Evolutionary conservation across 2,329 filamentous ascomycete species (phyloP).

Genomic region (Alternaria triticimaculans): DNA sequence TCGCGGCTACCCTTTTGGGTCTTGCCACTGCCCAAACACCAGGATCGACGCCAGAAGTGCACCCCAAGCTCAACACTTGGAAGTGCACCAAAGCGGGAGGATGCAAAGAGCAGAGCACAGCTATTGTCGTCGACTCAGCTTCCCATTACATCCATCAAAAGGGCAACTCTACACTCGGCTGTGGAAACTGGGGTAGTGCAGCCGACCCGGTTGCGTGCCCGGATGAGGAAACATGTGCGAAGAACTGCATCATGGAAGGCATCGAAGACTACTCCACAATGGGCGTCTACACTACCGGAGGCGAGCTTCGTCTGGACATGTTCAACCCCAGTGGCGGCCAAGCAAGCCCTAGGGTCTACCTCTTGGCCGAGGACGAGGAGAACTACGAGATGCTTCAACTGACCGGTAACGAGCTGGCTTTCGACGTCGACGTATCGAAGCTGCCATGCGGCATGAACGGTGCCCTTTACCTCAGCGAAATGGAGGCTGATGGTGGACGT

Average conservation of each 20-base stretch:
- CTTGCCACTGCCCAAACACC: slow-evolving; percentile 41
- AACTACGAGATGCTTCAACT: slow-evolving; percentile 71
- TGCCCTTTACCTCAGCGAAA: slow-evolving; percentile 50
- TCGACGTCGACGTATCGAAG: slow-evolving; percentile 68
- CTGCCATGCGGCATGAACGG: slow-evolving; percentile 53
- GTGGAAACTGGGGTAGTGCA: slow-evolving; percentile 39
- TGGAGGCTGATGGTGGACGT: slow-evolving; percentile 47
- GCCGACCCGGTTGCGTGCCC: slow-evolving; percentile 56
- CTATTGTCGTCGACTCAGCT: slow-evolving; percentile 59
- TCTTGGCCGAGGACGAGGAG: slow-evolving; percentile 64
- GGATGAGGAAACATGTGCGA: slow-evolving; percentile 58
- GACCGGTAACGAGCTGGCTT: slow-evolving; percentile 72
- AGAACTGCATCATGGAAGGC: slow-evolving; percentile 64
- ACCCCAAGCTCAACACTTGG: slow-evolving; percentile 60
- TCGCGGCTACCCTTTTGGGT: slow-evolving; percentile 35
- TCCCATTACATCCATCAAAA: slow-evolving; percentile 55
- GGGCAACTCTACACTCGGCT: slow-evolving; percentile 40
- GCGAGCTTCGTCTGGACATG: slow-evolving; percentile 56
- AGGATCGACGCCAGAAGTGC: slow-evolving; percentile 51
- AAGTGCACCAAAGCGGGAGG: slow-evolving; percentile 60
- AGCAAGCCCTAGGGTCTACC: slow-evolving; percentile 65
- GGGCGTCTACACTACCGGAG: slow-evolving; percentile 59
- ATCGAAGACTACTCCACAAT: slow-evolving; percentile 61
- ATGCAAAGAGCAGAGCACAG: slow-evolving; percentile 57
- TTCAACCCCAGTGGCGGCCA: slow-evolving; percentile 45